A percentile compares a stretch with the other conserved stretches of the same genome.
phyloP scores from a whole-genome alignment of 257 asterid species.

The Linaria vulgaris region DNA sequence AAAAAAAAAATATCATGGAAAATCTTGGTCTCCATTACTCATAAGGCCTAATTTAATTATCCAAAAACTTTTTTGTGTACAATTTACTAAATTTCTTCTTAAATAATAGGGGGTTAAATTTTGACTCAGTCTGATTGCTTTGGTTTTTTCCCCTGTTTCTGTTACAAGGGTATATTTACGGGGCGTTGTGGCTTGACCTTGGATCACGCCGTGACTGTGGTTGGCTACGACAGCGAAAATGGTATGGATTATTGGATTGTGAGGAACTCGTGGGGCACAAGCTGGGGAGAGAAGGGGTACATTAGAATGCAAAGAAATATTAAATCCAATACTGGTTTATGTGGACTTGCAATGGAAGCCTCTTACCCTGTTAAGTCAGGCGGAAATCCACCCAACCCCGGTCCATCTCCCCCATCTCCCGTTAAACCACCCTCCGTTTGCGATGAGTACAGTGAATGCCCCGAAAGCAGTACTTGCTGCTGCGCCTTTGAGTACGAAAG shows the following conservation, averaged over 20 bases:
- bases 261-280: constrained; percentile 73
- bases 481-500: constrained; percentile 44
- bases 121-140: background rate
- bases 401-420: constrained; percentile 80
- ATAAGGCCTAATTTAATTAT: too few relatives aligned
- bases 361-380: constrained; percentile 75
- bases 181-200: constrained; percentile 56
- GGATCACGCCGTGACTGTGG: constrained; percentile 74
- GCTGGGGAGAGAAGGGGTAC: constrained; percentile 83
- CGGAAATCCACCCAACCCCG: constrained; percentile 66
- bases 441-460: constrained; percentile 46
- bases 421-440: constrained; percentile 49
- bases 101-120: too few relatives aligned
- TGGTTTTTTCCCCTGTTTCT: background rate
- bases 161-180: constrained; percentile 57
- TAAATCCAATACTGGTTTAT: constrained; percentile 41
- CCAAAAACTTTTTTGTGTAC: too few relatives aligned
- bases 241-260: constrained; percentile 71
- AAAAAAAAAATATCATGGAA: too few relatives aligned
- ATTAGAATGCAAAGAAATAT: constrained; percentile 70
- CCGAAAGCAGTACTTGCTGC: constrained; percentile 67
- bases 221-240: constrained; percentile 65
- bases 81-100: too few relatives aligned
- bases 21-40: too few relatives aligned
- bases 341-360: constrained; percentile 68